Conservation (phyloP, 495 filamentous ascomycete genomes). For the Neurospora pannonica region DNA sequence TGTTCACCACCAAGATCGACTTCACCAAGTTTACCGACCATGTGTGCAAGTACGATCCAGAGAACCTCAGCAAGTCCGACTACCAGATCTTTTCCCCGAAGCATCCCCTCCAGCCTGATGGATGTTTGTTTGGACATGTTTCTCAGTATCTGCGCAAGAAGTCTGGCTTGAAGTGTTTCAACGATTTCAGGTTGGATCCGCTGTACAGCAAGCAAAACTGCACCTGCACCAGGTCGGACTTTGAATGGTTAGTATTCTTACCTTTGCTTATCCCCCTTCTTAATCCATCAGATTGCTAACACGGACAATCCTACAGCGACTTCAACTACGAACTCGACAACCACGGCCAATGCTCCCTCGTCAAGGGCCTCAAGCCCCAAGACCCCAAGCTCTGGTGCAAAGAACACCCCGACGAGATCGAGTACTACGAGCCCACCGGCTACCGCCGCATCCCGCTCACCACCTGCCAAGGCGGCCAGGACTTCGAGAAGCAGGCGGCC, state of each 20-base stretch:
- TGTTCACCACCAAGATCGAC: conserved; percentile 73
- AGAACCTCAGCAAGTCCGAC: conserved; percentile 47
- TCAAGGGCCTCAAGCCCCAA: conserved; percentile 57
- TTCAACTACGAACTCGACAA: conserved; percentile 80
- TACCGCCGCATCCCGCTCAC: conserved; percentile 87
- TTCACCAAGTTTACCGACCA: conserved; percentile 66
- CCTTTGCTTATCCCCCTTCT: not conserved
- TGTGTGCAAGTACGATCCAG: conserved; percentile 59
- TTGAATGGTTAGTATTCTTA: conserved; percentile 70
- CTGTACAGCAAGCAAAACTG: conserved; percentile 66
- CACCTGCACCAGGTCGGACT: conserved; percentile 73
- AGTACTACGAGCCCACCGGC: conserved; percentile 76
- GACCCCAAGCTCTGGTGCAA: conserved; percentile 56
- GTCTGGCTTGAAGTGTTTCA: conserved; percentile 62
- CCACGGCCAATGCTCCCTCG: conserved; percentile 66
- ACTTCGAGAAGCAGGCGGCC: conserved; percentile 53
- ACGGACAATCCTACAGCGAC: conserved; percentile 47
- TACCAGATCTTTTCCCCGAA: conserved; percentile 78
- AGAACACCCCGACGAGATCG: conserved; percentile 51
- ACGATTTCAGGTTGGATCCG: conserved; percentile 55
- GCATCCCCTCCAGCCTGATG: conserved; percentile 62
- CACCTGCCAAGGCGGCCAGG: conserved; percentile 66
- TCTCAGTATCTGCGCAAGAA: conserved; percentile 89
- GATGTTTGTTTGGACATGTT: conserved; percentile 88
- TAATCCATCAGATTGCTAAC: not conserved